Base-by-base conservation (phyloP, 1,139 yeast genomes). In the Blastobotrys aristatus region DNA sequence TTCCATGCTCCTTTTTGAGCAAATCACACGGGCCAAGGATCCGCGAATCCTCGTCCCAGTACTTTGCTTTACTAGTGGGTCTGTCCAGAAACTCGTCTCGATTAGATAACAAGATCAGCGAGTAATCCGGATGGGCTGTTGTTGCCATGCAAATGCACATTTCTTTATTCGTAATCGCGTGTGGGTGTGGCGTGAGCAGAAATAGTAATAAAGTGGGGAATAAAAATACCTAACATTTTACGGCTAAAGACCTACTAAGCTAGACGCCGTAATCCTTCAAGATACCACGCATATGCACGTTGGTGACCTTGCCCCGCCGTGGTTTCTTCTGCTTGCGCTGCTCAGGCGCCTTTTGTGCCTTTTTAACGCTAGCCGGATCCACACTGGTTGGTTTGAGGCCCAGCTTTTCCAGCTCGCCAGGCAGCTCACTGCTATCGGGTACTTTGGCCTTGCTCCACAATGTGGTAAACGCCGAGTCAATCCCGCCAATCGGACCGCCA, bases 311-410 rank as follows among this genome's bases (percentile, higher is more conserved):
- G 40, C 96, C 95, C 62, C 90, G 78, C 67, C 97, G 81, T 45
- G 95, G 85, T 67, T 88, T 88, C 76, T 89, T 88, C 67, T 88
- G 94, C 67, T 89, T 90, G 63, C 85, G 79, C 56, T 79, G 84
- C 11, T 77, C 79, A 10, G 67, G 62, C 39, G 54, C 30, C 49
- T 50, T 63, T 38, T 63, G 67, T 55, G 78, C 80, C 63, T 80
- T 82, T 65, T 84, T 84, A 49, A 86, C 69, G 31, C 87, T 79
- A 38, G 87, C 87, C n/a, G 98, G 98, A 64, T 94, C 98, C 14
- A 92, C 95, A 58, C 95, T 87, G 0, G 98, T 90, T 5, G 98
- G 98, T 65, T 90, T 94, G 64, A 92, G 76, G 24, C 96, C 94
- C 52, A 87, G 82, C 56, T 82, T 89, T 50, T 84, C 77, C 54